Conservation (phyloP, 1,284 basidiomycete genomes). For the Amylostereum chailletii region DNA sequence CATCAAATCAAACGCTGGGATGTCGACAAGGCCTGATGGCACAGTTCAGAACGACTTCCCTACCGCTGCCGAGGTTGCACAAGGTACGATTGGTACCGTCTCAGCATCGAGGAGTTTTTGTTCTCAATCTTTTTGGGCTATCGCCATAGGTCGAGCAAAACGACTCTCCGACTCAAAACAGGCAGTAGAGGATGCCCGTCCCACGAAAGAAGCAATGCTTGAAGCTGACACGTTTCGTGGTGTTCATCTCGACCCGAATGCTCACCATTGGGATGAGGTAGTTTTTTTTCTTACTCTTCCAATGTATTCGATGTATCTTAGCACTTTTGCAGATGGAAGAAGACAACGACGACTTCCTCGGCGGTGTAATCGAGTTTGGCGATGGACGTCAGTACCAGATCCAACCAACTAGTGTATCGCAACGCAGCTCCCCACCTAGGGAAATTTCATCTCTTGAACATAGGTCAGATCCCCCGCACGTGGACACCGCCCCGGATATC, state of each 20-base stretch:
- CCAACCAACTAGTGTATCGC: conserved; percentile 35
- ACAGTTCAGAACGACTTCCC: conserved; percentile 65
- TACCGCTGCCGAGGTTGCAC: conserved; percentile 86
- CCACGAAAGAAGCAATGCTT: conserved; percentile 45
- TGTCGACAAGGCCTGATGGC: conserved; percentile 28
- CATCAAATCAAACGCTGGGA: conserved; percentile 29
- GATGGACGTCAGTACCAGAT: conserved; percentile 86
- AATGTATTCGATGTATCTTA: conserved; percentile 4
- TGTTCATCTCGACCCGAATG: conserved; percentile 84
- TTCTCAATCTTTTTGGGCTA: conserved; percentile 17
- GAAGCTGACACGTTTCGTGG: conserved; percentile 90
- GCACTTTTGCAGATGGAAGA: conserved; percentile 62
- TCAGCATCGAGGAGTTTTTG: conserved; percentile 3
- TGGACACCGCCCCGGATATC: conserved; percentile 17
- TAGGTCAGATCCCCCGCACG: not conserved
- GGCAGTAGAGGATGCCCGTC: conserved; percentile 24
- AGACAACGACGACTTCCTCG: conserved; percentile 85
- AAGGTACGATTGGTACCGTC: conserved; percentile 37
- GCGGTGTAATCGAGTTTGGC: conserved; percentile 86
- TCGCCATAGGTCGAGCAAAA: conserved; percentile 18
- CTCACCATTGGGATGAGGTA: conserved; percentile 95
- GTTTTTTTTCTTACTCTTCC: conserved; percentile 21
- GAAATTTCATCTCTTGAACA: too few species aligned
- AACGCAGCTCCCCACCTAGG: not conserved
- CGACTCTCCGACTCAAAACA: conserved; percentile 23